Evolutionary conservation across 2,329 filamentous ascomycete genomes (phyloP), one percentile per base, ranked within the genome.

Genomic region (Fusarium redolens): DNA sequence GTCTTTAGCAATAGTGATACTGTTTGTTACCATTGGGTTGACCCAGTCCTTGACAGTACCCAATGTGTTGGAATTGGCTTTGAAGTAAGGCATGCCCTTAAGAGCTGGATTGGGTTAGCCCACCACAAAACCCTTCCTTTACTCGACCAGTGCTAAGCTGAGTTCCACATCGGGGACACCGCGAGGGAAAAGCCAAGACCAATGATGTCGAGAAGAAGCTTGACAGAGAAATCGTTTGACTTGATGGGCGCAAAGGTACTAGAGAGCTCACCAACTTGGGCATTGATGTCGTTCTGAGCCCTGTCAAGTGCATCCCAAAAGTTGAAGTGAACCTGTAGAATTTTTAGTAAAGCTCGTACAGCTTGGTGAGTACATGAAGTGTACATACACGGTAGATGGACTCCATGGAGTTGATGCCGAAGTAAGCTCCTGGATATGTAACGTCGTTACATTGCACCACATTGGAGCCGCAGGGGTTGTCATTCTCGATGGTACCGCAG

Each of bases 321-420:
- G 31, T 52, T 52, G 48, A 52, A 52, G 17, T 28, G 31, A 20
- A 52, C 48, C 31, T 37, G 5, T 2, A 18, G 30, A n/a, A 13
- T 15, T 3, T 14, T 51, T n/a, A 25, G n/a, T 35, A 10, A 35
- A 3, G 4, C 4, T 20, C 8, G 33, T 3, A 10, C 4, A 2
- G 15, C 7, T 6, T 37, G 10, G 3, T 20, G 14, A 20, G 0
- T 6, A 11, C 6, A 5, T 18, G 8, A 14, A 25, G 4, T 17
- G 4, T 20, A 3, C 17, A 15, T 37, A 37, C 48, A 8, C 22
- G 48, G 31, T 52, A 52, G 22, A 52, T 37, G 2, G 48, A 52
- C n/a, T 52, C 48, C 22, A 37, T 25, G 3, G 48, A 52, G 31
- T 52, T 52, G 17, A 52, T 28, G 22, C 17, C 31, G 5, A 52